These are phyloP conservation scores for Claviceps lovelessii DNA, from an alignment of 2,329 filamentous ascomycete genomes.

Conservation along the genomic window DNA sequence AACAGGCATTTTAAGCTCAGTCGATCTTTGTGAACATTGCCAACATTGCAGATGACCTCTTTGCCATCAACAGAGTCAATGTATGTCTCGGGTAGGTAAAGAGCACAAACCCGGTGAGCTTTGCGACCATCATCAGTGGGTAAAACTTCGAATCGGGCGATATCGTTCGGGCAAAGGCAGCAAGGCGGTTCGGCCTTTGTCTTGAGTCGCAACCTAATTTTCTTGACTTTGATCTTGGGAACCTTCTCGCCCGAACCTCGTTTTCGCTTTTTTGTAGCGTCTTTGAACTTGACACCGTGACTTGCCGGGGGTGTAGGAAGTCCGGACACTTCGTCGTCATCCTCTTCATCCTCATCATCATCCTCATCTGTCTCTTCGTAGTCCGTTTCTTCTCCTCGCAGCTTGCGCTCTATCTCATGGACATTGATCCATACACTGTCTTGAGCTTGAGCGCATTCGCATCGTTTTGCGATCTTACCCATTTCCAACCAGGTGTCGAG, in stretches of 20 bases:
- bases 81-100: conserved; percentile 85
- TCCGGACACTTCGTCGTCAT: conserved; percentile 47
- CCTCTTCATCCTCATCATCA: conserved; percentile 49
- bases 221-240: conserved; percentile 50
- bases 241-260: conserved; percentile 21
- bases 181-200: conserved; percentile 64
- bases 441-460: conserved; percentile 83
- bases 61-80: conserved; percentile 57
- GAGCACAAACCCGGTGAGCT: conserved; percentile 76
- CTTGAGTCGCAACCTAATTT: conserved; percentile 65
- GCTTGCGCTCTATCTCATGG: conserved; percentile 83
- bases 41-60: conserved; percentile 64
- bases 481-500: conserved; percentile 91
- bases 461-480: conserved; percentile 90
- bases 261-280: conserved; percentile 48
- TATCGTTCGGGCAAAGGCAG: conserved; percentile 82
- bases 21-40: conserved; percentile 72
- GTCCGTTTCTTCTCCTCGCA: conserved; percentile 77
- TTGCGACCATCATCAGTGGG: conserved; percentile 76
- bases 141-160: conserved; percentile 67
- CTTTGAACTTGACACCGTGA: conserved; percentile 53
- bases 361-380: conserved; percentile 61
- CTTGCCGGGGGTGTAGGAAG: conserved; percentile 67
- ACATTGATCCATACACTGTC: conserved; percentile 99
- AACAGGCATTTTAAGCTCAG: conserved; percentile 88